phyloP scores from a whole-genome alignment of 345 rosid species.

The Leavenworthia alabamica region DNA sequence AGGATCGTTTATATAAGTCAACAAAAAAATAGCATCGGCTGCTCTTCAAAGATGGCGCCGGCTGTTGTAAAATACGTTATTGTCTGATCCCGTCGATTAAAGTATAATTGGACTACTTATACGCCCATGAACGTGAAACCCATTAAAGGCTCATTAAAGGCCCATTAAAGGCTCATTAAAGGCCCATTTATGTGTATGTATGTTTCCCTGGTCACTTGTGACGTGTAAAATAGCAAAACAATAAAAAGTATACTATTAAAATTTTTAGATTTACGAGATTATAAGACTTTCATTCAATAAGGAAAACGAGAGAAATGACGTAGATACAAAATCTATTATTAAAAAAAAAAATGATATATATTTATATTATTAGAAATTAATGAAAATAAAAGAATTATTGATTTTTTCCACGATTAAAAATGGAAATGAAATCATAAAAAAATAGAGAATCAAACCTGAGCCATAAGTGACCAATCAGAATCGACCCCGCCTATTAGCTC shows the following conservation, averaged over 20 bases:
- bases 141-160: constrained; percentile 10
- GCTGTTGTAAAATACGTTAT: background rate
- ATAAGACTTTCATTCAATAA: background rate
- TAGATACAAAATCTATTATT: background rate
- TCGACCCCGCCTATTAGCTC: constrained; percentile 30
- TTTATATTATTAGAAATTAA: background rate
- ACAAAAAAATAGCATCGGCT: background rate
- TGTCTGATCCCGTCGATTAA: background rate
- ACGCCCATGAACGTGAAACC: background rate
- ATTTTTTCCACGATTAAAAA: background rate
- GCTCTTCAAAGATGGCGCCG: constrained; percentile 29
- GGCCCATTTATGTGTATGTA: background rate
- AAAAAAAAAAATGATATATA: background rate
- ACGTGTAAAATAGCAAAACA: background rate
- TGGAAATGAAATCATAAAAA: background rate
- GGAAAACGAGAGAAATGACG: constrained; percentile 9
- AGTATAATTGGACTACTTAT: background rate
- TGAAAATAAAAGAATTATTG: background rate
- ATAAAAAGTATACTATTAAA: background rate
- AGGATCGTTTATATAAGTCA: background rate
- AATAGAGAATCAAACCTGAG: constrained; percentile 49
- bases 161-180: too few relatives aligned
- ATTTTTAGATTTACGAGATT: background rate
- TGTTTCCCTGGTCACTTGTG: background rate
- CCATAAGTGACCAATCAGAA: constrained; percentile 64